These are phyloP conservation scores for Aspergillus bridgeri DNA, from an alignment of 495 filamentous ascomycete species.

Conservation along the genomic window DNA sequence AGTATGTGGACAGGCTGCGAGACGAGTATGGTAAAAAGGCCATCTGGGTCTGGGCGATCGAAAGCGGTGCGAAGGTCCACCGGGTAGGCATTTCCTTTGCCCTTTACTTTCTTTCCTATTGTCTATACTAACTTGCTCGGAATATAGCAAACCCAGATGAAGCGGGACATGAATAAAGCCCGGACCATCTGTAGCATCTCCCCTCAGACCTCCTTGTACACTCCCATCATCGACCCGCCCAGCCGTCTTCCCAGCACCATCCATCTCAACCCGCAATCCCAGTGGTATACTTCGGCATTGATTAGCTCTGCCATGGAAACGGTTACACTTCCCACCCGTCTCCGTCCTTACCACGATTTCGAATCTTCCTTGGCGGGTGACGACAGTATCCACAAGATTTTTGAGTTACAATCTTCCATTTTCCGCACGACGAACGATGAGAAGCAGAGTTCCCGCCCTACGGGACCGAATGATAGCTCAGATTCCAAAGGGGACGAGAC, in stretches of 20 bases:
- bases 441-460: conserved; percentile 11
- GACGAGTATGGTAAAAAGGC: conserved; percentile 89
- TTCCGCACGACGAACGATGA: conserved; percentile 22
- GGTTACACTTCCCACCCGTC: conserved; percentile 69
- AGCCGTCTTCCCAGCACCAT: conserved; percentile 56
- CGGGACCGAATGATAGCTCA: conserved; percentile 8
- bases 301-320: conserved; percentile 77
- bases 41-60: conserved; percentile 82
- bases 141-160: conserved; percentile 47
- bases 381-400: conserved; percentile 72
- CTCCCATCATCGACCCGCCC: conserved; percentile 68
- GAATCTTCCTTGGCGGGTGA: conserved; percentile 69
- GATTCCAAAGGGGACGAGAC: conserved; percentile 9
- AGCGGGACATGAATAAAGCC: conserved; percentile 64
- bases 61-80: conserved; percentile 56
- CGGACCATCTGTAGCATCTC: conserved; percentile 63
- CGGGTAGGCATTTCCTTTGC: conserved; percentile 46
- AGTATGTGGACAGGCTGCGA: conserved; percentile 74
- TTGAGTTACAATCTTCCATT: conserved; percentile 60
- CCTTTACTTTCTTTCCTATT: conserved; percentile 6
- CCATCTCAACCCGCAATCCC: conserved; percentile 58
- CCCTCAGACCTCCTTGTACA: conserved; percentile 68
- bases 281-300: conserved; percentile 80
- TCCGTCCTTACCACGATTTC: conserved; percentile 60
- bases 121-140: background rate